phyloP scores from a whole-genome alignment of 495 filamentous ascomycete genomes.

The Penicillium silybi region DNA sequence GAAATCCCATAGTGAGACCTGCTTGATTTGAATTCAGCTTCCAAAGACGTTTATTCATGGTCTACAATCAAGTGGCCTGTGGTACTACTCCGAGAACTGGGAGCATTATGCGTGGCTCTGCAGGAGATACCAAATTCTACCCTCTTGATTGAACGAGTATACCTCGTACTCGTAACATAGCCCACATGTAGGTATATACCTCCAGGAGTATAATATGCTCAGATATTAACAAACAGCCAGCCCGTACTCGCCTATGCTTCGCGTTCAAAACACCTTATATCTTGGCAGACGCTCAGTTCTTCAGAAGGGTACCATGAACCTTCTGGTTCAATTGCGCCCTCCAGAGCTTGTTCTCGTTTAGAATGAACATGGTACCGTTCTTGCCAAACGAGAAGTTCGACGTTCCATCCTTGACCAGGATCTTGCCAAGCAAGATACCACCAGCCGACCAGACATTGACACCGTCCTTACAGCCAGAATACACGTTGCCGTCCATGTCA shows the following conservation, averaged over 20 bases:
- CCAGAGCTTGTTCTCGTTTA: conserved; percentile 42
- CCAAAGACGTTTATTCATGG: too few relatives aligned
- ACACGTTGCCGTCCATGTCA: conserved; percentile 59
- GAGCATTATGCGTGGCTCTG: too few relatives aligned
- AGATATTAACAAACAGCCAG: background rate
- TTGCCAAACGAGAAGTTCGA: conserved; percentile 46
- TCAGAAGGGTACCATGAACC: conserved; percentile 30
- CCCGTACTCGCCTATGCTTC: background rate
- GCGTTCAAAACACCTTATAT: conserved; percentile 1
- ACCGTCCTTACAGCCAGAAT: conserved; percentile 57
- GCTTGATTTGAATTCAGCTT: too few relatives aligned
- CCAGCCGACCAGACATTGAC: conserved; percentile 58
- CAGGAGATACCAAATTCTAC: too few relatives aligned
- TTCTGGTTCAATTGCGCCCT: conserved; percentile 27
- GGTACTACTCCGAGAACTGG: too few relatives aligned
- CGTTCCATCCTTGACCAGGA: conserved; percentile 37
- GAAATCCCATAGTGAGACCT: too few relatives aligned
- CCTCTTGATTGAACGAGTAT: too few relatives aligned
- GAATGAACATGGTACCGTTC: conserved; percentile 39
- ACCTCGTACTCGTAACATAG: too few relatives aligned
- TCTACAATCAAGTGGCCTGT: too few relatives aligned
- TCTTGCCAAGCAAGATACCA: conserved; percentile 52
- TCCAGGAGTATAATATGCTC: background rate
- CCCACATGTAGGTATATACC: background rate
- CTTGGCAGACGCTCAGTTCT: background rate